Evolutionary conservation across 805 yeast species (phyloP).

Genomic region (Danielia reshetovae): DNA sequence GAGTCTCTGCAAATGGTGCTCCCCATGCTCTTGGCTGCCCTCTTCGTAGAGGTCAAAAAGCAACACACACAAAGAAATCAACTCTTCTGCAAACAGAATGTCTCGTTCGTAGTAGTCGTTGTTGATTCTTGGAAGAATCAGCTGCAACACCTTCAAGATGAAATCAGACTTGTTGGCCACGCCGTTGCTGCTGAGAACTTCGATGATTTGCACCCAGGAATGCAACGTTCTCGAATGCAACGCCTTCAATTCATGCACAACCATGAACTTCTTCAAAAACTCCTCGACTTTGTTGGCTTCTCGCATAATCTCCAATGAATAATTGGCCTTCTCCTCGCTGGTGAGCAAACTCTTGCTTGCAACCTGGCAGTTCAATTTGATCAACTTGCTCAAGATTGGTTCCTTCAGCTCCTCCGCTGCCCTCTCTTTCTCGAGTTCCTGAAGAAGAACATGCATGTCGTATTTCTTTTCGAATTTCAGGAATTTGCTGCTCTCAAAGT

Average conservation of each 20-base stretch:
- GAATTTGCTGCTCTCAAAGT: slow-evolving; percentile 40
- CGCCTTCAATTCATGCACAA: slow-evolving; percentile 45
- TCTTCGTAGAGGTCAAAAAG: slow-evolving; percentile 60
- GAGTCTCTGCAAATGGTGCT: slow-evolving; percentile 46
- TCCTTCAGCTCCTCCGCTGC: slow-evolving; percentile 4
- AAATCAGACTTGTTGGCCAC: slow-evolving; percentile 41
- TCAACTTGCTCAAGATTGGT: slow-evolving; percentile 21
- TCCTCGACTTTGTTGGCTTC: slow-evolving; percentile 28
- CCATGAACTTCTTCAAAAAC: slow-evolving; percentile 42
- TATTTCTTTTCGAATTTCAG: slow-evolving; percentile 24
- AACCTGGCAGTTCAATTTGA: slow-evolving; percentile 19
- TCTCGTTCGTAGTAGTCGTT: slow-evolving; percentile 64
- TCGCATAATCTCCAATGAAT: slow-evolving; percentile 24
- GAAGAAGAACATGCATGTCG: slow-evolving; percentile 32
- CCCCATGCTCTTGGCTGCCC: slow-evolving; percentile 12
- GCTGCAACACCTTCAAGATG: slow-evolving; percentile 72
- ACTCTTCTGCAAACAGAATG: slow-evolving; percentile 64
- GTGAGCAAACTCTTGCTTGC: slow-evolving; percentile 12
- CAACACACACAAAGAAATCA: slow-evolving; percentile 71
- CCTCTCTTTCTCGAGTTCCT: slow-evolving; percentile 26
- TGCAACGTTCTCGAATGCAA: slow-evolving; percentile 62
- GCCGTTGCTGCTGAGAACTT: slow-evolving; percentile 65
- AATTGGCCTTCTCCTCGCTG: slow-evolving; percentile 17
- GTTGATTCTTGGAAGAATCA: slow-evolving; percentile 69
- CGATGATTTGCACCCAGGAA: slow-evolving; percentile 80